Evolutionary conservation across 306 rosid species (phyloP).

Genomic region (Psophocarpus tetragonolobus): DNA sequence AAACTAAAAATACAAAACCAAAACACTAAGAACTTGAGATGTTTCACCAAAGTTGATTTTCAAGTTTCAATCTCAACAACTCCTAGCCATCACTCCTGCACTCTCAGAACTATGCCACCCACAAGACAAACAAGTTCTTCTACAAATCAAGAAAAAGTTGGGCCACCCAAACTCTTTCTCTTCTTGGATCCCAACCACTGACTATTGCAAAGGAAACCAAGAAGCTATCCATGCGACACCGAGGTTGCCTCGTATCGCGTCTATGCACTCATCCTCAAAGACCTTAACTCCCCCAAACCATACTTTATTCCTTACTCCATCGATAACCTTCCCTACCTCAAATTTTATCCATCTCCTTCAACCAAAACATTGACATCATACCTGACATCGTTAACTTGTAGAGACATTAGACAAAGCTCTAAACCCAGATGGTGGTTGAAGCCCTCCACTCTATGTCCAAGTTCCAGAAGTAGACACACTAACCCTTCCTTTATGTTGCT

Average conservation of each 20-base stretch:
- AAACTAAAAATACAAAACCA: too few relatives aligned
- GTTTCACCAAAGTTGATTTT: too few relatives aligned
- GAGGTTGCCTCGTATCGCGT: constrained; percentile 20
- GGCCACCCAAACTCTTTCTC: constrained; percentile 32
- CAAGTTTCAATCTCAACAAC: too few relatives aligned
- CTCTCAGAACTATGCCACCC: constrained; percentile 28
- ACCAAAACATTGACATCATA: neutral
- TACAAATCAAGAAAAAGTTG: constrained; percentile 15
- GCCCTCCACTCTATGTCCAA: constrained; percentile 56
- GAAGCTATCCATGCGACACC: constrained; percentile 18
- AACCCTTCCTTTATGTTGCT: too few relatives aligned
- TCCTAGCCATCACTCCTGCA: neutral
- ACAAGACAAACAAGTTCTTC: constrained; percentile 22
- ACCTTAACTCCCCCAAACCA: neutral
- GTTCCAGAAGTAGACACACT: constrained; percentile 61
- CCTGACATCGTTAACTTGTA: constrained; percentile 40
- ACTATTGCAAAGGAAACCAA: constrained; percentile 31
- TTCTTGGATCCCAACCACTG: constrained; percentile 20
- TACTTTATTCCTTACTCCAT: constrained; percentile 13
- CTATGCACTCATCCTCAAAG: neutral
- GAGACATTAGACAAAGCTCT: constrained; percentile 67
- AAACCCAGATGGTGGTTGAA: constrained; percentile 68
- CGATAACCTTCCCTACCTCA: neutral
- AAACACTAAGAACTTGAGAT: too few relatives aligned
- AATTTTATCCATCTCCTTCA: neutral